A percentile compares a stretch with the other conserved stretches of the same genome.
Conservation (phyloP, 2,329 filamentous ascomycete genomes). For the Chrysoporthe puriensis region DNA sequence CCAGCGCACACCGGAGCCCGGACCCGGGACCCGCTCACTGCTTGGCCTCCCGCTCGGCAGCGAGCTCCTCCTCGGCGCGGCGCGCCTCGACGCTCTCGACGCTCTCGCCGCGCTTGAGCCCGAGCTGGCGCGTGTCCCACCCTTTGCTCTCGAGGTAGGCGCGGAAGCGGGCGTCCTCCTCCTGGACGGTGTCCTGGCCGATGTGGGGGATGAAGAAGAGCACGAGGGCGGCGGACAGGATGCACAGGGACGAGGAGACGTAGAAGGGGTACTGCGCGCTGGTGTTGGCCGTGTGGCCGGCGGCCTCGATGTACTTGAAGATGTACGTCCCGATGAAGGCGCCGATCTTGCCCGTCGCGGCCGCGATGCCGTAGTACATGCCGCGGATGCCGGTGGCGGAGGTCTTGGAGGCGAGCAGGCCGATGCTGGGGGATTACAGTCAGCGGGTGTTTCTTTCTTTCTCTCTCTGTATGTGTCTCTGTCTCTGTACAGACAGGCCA, state of each 20-base stretch:
- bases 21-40: neutral
- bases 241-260: conserved; percentile 75
- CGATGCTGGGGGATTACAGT: conserved; percentile 57
- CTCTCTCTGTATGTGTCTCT: neutral
- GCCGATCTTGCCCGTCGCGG: conserved; percentile 74
- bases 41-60: too few relatives aligned
- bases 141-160: conserved; percentile 73
- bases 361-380: conserved; percentile 73
- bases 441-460: neutral
- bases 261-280: conserved; percentile 87
- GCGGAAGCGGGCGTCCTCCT: conserved; percentile 77
- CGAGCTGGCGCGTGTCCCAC: conserved; percentile 69
- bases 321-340: conserved; percentile 87
- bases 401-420: conserved; percentile 83
- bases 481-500: too few relatives aligned
- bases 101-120: conserved; percentile 43
- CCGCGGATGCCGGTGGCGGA: conserved; percentile 87
- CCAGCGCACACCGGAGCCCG: too few relatives aligned
- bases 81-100: conserved; percentile 32
- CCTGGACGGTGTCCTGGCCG: conserved; percentile 80
- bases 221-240: conserved; percentile 71
- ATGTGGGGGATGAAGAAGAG: conserved; percentile 75
- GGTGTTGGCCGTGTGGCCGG: conserved; percentile 55
- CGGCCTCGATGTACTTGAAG: conserved; percentile 72
- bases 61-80: conserved; percentile 1